Conservation (phyloP, 2,329 filamentous ascomycete species). For the Colletotrichum horii region DNA sequence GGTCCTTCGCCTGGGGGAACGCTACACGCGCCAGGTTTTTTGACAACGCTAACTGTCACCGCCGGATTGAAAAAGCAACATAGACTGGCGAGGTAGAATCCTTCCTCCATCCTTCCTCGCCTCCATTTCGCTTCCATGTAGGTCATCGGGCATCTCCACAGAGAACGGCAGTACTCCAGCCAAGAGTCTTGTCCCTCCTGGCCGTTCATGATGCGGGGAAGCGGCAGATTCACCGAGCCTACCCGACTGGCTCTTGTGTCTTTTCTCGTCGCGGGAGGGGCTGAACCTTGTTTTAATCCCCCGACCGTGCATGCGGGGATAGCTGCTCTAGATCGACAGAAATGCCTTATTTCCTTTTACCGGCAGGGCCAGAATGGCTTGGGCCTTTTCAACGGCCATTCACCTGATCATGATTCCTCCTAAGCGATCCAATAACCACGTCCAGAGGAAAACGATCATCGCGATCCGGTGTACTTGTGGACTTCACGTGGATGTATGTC, state of each 20-base stretch:
- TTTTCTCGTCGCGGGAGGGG: constrained; percentile 7
- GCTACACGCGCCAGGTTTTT: not conserved
- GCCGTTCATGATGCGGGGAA: not conserved
- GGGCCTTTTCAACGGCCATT: not conserved
- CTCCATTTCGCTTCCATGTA: not conserved
- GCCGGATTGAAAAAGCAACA: not conserved
- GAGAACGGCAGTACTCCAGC: not conserved
- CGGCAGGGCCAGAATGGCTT: not conserved
- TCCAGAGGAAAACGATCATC: not conserved
- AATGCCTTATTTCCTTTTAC: not conserved
- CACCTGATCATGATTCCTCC: not conserved
- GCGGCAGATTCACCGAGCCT: not conserved
- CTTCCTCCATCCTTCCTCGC: not conserved
- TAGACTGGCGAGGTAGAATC: not conserved
- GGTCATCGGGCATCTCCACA: not conserved
- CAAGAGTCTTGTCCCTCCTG: not conserved
- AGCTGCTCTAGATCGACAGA: not conserved
- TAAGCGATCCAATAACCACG: constrained; percentile 3
- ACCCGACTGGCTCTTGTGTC: not conserved
- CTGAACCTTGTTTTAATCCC: constrained; percentile 21
- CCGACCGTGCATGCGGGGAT: constrained; percentile 13
- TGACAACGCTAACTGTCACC: not conserved
- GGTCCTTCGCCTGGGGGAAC: not conserved
- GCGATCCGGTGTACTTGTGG: not conserved
- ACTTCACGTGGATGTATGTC: constrained; percentile 1